These are phyloP conservation scores for Orbilia quercus DNA, from an alignment of 2,329 filamentous ascomycete genomes.

Conservation along the genomic window DNA sequence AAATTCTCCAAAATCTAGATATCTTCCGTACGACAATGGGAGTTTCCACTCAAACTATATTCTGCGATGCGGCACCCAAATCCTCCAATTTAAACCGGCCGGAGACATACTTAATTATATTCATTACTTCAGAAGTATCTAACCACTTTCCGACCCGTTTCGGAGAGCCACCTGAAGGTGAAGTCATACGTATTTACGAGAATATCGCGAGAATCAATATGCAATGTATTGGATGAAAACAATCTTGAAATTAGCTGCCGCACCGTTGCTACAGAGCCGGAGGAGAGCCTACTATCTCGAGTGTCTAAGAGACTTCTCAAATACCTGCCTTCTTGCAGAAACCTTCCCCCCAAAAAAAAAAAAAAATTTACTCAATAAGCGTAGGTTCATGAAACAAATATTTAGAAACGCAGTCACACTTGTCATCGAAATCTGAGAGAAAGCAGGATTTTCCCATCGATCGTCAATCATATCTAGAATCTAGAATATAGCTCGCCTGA, in stretches of 20 bases:
- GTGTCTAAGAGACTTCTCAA: no score
- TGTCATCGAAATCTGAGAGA: no score
- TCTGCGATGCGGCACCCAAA: background rate
- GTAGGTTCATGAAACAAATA: no score
- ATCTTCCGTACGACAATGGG: slow-evolving; percentile 1
- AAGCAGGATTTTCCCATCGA: background rate
- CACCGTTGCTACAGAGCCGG: background rate
- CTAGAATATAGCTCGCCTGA: no score
- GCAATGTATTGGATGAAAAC: background rate
- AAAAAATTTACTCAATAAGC: no score
- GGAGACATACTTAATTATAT: no score
- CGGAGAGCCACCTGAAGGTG: slow-evolving; percentile 33
- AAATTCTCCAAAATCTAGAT: background rate
- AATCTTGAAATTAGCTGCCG: background rate
- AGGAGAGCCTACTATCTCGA: no score
- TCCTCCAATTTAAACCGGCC: slow-evolving; percentile 12
- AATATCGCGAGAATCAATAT: background rate
- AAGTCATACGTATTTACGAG: background rate
- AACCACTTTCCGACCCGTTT: slow-evolving; percentile 48
- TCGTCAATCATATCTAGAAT: no score
- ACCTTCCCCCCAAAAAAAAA: no score
- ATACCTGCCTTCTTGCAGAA: no score
- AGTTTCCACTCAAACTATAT: slow-evolving; percentile 11
- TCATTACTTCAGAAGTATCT: no score
- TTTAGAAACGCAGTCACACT: no score